Percentiles rank a stretch among this genome's conserved stretches.
phyloP scores from a whole-genome alignment of 805 yeast species.

The Alloascoidea hylecoeti region DNA sequence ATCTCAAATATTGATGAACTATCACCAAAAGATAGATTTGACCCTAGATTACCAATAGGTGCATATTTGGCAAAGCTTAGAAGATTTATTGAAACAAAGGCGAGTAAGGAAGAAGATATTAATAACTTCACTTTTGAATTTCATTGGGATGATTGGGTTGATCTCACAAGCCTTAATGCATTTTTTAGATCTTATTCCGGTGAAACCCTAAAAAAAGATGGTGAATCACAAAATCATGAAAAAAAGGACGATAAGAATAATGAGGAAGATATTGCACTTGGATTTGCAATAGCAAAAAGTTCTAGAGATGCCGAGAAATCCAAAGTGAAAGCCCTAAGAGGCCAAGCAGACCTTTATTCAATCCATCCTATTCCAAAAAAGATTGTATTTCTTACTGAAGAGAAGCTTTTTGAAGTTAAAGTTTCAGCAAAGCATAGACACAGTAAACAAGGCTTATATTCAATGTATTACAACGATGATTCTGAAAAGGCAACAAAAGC shows the following conservation, averaged over 20 bases:
- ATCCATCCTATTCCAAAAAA: neutral
- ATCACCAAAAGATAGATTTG: neutral
- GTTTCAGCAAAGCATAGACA: neutral
- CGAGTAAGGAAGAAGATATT: neutral
- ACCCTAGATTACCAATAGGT: conserved; percentile 1
- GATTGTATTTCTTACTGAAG: neutral
- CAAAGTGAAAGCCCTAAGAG: neutral
- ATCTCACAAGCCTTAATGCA: conserved; percentile 16
- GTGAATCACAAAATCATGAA: neutral
- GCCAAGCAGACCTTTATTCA: neutral
- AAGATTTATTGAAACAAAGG: neutral
- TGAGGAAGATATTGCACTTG: neutral
- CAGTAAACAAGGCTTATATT: neutral
- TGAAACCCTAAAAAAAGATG: neutral
- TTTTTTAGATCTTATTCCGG: conserved; percentile 15
- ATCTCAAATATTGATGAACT: neutral
- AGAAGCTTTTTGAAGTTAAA: neutral
- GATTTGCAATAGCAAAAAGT: neutral
- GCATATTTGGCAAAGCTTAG: neutral
- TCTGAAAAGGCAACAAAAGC: neutral
- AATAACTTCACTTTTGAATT: too few relatives aligned
- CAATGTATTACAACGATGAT: neutral
- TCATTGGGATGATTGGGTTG: conserved; percentile 4
- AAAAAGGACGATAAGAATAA: neutral
- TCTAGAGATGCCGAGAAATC: neutral